Conservation (phyloP, 805 yeast species). For the Starmerella apicola region DNA sequence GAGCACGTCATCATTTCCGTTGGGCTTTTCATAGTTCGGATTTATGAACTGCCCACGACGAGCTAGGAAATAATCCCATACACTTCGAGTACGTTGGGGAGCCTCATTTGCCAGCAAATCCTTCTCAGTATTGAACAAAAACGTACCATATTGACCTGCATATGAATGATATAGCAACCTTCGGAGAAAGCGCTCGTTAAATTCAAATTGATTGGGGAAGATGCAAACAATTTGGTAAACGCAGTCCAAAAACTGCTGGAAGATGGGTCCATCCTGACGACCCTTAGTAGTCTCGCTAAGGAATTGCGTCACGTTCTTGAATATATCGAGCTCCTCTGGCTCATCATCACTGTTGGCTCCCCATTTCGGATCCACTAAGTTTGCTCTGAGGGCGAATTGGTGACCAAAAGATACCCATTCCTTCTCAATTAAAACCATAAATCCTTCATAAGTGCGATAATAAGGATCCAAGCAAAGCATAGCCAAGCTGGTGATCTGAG, state of each 20-base stretch:
- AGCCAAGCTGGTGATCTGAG: conserved; percentile 73
- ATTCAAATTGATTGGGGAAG: conserved; percentile 64
- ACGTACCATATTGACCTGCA: conserved; percentile 92
- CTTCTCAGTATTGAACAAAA: conserved; percentile 60
- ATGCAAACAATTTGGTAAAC: conserved; percentile 68
- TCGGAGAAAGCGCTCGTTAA: conserved; percentile 75
- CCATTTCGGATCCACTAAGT: conserved; percentile 6
- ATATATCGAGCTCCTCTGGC: conserved; percentile 28
- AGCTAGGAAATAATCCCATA: conserved; percentile 87
- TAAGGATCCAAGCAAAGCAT: conserved; percentile 85
- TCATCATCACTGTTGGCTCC: background rate
- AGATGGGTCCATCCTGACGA: conserved; percentile 67
- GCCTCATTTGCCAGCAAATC: conserved; percentile 41
- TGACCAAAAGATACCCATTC: conserved; percentile 96
- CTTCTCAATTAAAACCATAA: conserved; percentile 72
- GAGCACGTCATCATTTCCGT: conserved; percentile 16
- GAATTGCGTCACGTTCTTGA: conserved; percentile 36
- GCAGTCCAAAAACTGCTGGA: conserved; percentile 87
- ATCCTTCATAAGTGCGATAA: conserved; percentile 78
- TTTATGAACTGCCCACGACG: conserved; percentile 59
- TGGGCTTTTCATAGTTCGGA: conserved; percentile 28
- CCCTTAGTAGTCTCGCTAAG: conserved; percentile 20
- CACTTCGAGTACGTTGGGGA: conserved; percentile 49
- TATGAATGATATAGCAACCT: conserved; percentile 76
- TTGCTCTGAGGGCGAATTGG: conserved; percentile 58